Evolutionary conservation across 78 protist species (phyloP).

Genomic region (Corallochytrium limacisporum): DNA sequence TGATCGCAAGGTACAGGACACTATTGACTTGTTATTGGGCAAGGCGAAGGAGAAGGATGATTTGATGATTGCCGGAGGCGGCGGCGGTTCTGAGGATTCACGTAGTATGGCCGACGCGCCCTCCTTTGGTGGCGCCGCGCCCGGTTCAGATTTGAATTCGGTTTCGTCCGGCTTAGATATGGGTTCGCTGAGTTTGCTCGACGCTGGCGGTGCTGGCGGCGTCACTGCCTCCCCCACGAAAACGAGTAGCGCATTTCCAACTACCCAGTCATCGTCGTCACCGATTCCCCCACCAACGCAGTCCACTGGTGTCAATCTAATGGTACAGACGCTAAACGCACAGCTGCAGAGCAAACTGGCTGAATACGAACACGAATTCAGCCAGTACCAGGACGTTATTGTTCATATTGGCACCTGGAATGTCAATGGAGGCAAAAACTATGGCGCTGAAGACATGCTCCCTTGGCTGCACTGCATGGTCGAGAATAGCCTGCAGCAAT

Average conservation of each 20-base stretch:
- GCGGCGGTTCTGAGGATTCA: background rate
- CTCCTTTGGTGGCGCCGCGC: too few relatives aligned
- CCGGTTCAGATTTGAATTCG: too few relatives aligned
- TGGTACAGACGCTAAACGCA: too few relatives aligned
- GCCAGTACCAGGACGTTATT: background rate
- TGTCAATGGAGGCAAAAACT: background rate
- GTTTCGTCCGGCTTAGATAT: background rate
- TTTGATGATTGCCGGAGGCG: background rate
- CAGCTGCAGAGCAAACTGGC: too few relatives aligned
- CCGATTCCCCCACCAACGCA: constrained; percentile 35
- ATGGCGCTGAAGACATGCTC: background rate
- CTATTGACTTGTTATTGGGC: constrained; percentile 7
- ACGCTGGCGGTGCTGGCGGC: background rate
- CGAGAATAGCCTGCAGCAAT: too few relatives aligned
- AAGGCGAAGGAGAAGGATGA: background rate
- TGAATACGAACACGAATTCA: too few relatives aligned
- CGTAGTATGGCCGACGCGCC: too few relatives aligned
- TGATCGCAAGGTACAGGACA: background rate
- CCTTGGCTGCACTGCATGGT: background rate
- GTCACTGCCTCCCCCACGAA: background rate
- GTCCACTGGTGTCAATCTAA: too few relatives aligned
- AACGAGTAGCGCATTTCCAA: background rate
- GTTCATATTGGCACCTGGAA: constrained; percentile 10
- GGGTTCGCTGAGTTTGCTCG: background rate
- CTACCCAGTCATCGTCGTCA: background rate